Evolutionary conservation across 2,329 filamentous ascomycete species (phyloP), one percentile per base, ranked within the genome.

Genomic region (Claviceps maximensis): DNA sequence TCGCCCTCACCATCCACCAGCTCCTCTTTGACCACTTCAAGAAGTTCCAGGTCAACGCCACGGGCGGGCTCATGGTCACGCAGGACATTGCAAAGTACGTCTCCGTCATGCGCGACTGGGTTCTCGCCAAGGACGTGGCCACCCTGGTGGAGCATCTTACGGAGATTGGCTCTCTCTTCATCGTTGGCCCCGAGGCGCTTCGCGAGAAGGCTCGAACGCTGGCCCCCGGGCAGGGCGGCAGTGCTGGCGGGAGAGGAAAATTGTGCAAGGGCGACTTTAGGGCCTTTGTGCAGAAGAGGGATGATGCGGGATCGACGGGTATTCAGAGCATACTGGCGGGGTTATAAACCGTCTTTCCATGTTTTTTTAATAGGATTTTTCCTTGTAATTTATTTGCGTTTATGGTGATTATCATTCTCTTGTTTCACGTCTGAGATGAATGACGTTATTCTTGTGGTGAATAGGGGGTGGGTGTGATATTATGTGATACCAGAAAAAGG

Each of bases 31-130:
- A 93, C 57, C 93, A 98, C 69, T 88, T 97, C 71, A 93, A 95
- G 63, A 89, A 88, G 63, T 98, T 95, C 71, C 82, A 85, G 56
- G 89, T 98, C 59, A 95, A 89, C 60, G 88, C 90, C 42, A 90
- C 91, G 0, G 93, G 93, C 56, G 93, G 89, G 2, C 79, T 98
- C 47, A 93, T 96, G 80, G 88, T 97, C 27, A 91, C 86, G 38
- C 95, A 97, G 71, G 93, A 98, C 65, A 90, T 97, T 67, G 88
- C 89, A 38, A 89, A 89, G 65, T 98, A 98, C 67, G 86, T 87
- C 9, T 85, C 90, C 56, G 81, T 95, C 12, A 76, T 98, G 58
- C 83, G 87, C 57, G 83, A 83, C 36, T 97, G 89, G 89, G 80
- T 86, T 29, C 74, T 90, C 42, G 76, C 79, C 51, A 83, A 83